Percentiles rank a stretch among this genome's conserved stretches.
Evolutionary conservation across 1,139 yeast species (phyloP).

Genomic region (Geotrichum carabidarum): DNA sequence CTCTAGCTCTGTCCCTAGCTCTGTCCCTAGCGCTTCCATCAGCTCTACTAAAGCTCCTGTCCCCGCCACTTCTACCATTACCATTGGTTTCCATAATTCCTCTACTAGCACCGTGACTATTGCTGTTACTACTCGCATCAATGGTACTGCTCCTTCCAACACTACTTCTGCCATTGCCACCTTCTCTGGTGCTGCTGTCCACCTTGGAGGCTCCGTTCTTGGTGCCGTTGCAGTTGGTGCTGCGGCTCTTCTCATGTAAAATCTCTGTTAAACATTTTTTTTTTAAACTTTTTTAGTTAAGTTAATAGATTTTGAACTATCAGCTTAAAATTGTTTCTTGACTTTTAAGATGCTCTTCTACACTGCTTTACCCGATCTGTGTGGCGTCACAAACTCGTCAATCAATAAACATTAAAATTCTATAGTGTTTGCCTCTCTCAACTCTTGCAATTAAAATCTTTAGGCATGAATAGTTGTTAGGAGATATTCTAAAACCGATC

Average conservation of each 20-base stretch:
- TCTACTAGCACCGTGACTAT: slow-evolving; percentile 10
- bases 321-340: neutral
- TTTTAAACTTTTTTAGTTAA: neutral
- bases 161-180: neutral
- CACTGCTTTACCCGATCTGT: no score
- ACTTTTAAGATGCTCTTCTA: neutral
- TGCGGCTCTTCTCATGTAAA: slow-evolving; percentile 27
- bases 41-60: slow-evolving; percentile 6
- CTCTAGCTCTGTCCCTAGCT: slow-evolving; percentile 4
- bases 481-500: no score
- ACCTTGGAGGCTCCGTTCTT: slow-evolving; percentile 29
- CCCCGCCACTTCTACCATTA: slow-evolving; percentile 16
- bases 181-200: slow-evolving; percentile 26
- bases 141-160: no score
- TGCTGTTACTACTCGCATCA: neutral
- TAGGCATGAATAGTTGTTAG: no score
- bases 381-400: no score
- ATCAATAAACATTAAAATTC: no score
- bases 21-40: slow-evolving; percentile 1
- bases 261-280: neutral
- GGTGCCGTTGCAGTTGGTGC: slow-evolving; percentile 28
- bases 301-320: neutral
- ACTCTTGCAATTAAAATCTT: no score
- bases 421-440: no score
- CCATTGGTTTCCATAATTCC: neutral